Base-by-base conservation (phyloP, 1,284 basidiomycete species). In the Athelia psychrophila region DNA sequence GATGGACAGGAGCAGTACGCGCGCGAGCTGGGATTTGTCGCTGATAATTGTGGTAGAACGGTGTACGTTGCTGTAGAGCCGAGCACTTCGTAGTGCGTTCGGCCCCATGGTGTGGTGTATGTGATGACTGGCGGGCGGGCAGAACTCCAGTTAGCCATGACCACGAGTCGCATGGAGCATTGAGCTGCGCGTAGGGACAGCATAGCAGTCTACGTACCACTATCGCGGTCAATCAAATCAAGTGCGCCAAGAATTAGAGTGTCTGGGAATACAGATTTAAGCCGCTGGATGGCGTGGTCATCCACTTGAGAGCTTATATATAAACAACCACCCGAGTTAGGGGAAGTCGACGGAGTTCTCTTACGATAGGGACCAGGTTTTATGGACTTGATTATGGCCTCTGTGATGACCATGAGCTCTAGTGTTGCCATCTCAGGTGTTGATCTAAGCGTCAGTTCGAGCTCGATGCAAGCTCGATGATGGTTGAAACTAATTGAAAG, bases 1-100 rank as follows among this genome's bases (percentile, higher is more conserved):
- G 88, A 78, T 2, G 87, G 84, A 59, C 89, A 91, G n/a, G 80
- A 80, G 63, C 89, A 91, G 54, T 83, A 88, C 51, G 75, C 73
- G 12, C 77, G 71, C 22, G 72, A 60, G 42, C 16, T n/a, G 5
- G 44, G 53, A 23, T 46, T 53, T 22, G 70, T 64, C 36, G 58
- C 62, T n/a, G 67, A 59, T 22, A 88, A 68, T 44, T 75, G 73
- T 3, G 84, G 74, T 44, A 83, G 80, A 47, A 91, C 82, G 20
- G 71, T 69, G 64, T 89, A 86, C 3, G 76, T 80, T 19, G 77
- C 74, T 6, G 77, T 82, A 3, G 84, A 82, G 9, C 86, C 85
- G 5, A 83, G 64, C 6, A 90, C 84, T 64, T 88, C 75, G 60
- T 83, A 89, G 58, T 83, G 74, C 2, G 68, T 64, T 49, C 80